Conservation (phyloP, 2,329 filamentous ascomycete species). For the Fusarium poae region DNA sequence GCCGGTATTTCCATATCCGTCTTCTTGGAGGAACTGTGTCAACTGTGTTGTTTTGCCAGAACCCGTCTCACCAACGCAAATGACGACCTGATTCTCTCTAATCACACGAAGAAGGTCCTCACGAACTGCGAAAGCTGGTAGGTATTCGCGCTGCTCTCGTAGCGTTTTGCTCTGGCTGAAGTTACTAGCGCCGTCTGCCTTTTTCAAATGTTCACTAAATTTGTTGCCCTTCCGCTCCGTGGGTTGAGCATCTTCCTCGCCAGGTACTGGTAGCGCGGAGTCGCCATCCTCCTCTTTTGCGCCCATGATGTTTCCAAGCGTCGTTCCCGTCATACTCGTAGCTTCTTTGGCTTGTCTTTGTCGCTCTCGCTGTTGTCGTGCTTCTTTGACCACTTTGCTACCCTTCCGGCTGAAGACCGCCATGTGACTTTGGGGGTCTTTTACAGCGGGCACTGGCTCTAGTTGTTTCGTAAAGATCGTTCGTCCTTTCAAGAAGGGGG, state of each 20-base stretch:
- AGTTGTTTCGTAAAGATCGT: slow-evolving; percentile 98
- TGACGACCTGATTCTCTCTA: slow-evolving; percentile 95
- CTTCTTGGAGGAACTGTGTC: slow-evolving; percentile 95
- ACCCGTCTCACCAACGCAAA: slow-evolving; percentile 96
- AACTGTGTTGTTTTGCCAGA: slow-evolving; percentile 98
- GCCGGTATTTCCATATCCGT: slow-evolving; percentile 88
- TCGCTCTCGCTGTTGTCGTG: slow-evolving; percentile 90
- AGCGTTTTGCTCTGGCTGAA: slow-evolving; percentile 95
- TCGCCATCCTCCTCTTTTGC: slow-evolving; percentile 94
- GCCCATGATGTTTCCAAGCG: slow-evolving; percentile 94
- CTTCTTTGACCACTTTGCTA: slow-evolving; percentile 91
- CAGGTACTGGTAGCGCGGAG: slow-evolving; percentile 82
- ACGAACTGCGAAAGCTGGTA: slow-evolving; percentile 95
- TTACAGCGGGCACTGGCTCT: slow-evolving; percentile 92
- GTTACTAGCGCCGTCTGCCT: slow-evolving; percentile 83
- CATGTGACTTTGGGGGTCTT: slow-evolving; percentile 97
- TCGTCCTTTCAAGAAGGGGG: slow-evolving; percentile 93
- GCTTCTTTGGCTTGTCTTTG: slow-evolving; percentile 96
- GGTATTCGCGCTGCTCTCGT: slow-evolving; percentile 89
- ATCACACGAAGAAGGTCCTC: slow-evolving; percentile 94
- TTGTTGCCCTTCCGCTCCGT: slow-evolving; percentile 70
- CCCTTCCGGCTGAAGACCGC: slow-evolving; percentile 97
- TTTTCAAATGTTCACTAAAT: slow-evolving; percentile 92
- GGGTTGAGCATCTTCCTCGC: slow-evolving; percentile 75
- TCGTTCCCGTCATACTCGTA: slow-evolving; percentile 91